These are phyloP conservation scores for Trichoderma harzianum DNA, from an alignment of 2,329 filamentous ascomycete species.

Conservation along the genomic window DNA sequence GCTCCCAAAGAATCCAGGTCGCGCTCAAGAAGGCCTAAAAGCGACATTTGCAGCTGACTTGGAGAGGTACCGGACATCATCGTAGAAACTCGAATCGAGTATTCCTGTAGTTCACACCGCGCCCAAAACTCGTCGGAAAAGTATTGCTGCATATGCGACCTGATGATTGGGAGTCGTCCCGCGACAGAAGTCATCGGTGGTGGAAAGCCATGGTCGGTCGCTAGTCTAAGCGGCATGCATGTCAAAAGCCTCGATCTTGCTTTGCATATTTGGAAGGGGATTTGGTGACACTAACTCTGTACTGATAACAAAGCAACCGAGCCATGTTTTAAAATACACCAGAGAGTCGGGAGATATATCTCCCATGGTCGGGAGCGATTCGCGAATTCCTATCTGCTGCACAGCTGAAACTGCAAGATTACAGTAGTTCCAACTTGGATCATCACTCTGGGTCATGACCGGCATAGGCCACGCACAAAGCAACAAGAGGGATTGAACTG, in stretches of 20 bases:
- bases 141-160: background rate
- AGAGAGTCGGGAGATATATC: background rate
- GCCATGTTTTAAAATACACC: background rate
- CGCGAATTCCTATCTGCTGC: background rate
- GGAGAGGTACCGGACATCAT: background rate
- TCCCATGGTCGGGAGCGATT: background rate
- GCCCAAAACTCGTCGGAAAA: background rate
- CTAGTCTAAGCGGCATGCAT: background rate
- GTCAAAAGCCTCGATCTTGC: background rate
- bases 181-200: background rate
- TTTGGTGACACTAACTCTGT: background rate
- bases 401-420: background rate
- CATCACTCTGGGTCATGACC: background rate
- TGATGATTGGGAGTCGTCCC: background rate
- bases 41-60: background rate
- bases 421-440: background rate
- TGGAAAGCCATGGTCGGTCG: background rate
- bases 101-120: background rate
- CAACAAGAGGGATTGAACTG: background rate
- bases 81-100: background rate
- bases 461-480: background rate
- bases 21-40: background rate
- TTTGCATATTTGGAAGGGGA: background rate
- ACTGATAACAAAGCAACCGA: background rate
- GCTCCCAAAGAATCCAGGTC: background rate